Base-by-base conservation (phyloP, 1,284 basidiomycete genomes). In the Ganoderma boninense region DNA sequence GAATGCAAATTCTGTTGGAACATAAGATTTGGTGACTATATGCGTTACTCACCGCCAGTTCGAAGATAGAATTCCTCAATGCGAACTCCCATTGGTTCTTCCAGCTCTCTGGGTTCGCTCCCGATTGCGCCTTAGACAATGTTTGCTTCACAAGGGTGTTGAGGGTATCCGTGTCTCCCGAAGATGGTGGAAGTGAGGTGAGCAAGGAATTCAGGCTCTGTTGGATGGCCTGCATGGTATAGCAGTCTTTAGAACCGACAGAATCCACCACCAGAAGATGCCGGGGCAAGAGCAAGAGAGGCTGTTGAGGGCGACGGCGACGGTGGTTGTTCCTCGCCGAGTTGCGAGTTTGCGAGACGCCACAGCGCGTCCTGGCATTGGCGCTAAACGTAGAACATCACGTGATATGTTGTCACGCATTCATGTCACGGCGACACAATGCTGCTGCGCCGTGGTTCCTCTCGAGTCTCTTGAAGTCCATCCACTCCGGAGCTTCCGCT, bases 41-140 rank as follows among this genome's bases (percentile, higher is more conserved):
- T 23, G 20, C 23, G 5, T 35, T 7, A 43, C 90, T 74, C 76
- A 94, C 93, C 54, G 92, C 92, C 68, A 93, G 83, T 26, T 82
- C 81, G 76, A 92, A 91, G 46, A 94, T 84, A 77, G 92, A 90
- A 71, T 88, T 88, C 81, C 87, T 89, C 54, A 94, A 80, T 56
- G 90, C 81, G 74, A 87, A 88, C 76, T 95, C 93, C 93, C 93
- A 94, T 75, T 89, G 89, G 59, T 84, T 87, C 79, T 88, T 90
- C 70, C 86, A 81, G 69, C 87, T 90, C 65, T 93, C 92, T 13
- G 83, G 77, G 4, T 87, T 86, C 2, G 83, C 80, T 57, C 81
- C 84, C 0, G 73, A 70, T 38, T 79, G 72, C 13, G 69, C 77
- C 56, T 82, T 82, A 0, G 87, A 82, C n/a, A 93, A 76, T 2